Evolutionary conservation across 805 yeast species (phyloP), one percentile per base, ranked within the genome.

Genomic region (Candida gorgasii): DNA sequence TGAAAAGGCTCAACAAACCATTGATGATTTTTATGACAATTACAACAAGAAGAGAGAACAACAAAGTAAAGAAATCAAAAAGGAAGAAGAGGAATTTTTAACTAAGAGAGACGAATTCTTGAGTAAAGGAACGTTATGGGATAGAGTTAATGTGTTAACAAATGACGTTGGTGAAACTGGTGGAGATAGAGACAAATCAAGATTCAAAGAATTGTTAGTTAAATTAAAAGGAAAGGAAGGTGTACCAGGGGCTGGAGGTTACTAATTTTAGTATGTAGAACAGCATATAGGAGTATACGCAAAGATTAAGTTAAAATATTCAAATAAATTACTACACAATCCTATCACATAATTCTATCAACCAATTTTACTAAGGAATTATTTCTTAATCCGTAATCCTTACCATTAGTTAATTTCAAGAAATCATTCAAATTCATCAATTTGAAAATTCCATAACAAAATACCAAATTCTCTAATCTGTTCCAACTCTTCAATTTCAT

Each of bases 1-100:
- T 43, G 76, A 79, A 39, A 83, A 84, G 48, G 98, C 98, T 8
- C 79, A 80, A 57, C 80, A 82, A 60, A 82, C 89, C 41, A 80
- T 89, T 57, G 97, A 92, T 61, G 96, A 86, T 50, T 92, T 92
- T 63, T 92, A 92, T 64, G 96, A 88, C 54, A 84, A 83, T 58
- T 92, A 92, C 73, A 89, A 88, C 68, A 72, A 75, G 58, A 90
- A 90, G 70, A 85, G 82, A 63, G 92, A 88, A 40, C 76, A 76
- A 50, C 78, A 81, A 39, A 68, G 82, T 43, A 82, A 78, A 46
- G 75, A 76, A 45, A 83, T 86, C 9, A 72, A 74, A 59, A 69
- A 72, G 39, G 93, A 85, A 52, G 87, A 88, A 53, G 81, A 78
- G 51, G 79, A 78, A 46, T 89, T 84, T 59, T 61, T 86, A 48